Base-by-base conservation (phyloP, 148 eudicot genomes). In the Arctostaphylos glauca region DNA sequence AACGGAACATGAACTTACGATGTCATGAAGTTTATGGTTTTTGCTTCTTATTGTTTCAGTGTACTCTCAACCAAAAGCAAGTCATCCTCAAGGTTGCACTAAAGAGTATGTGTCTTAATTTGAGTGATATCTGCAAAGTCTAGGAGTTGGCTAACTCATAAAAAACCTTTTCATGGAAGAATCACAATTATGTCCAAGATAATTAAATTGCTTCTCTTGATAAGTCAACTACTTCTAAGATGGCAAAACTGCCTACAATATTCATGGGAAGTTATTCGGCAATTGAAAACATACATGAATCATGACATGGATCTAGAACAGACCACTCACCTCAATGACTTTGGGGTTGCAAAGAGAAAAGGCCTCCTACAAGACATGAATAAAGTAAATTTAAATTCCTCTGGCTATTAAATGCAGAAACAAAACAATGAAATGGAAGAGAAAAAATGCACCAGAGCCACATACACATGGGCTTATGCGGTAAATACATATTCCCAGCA, bases 331-430 rank as follows among this genome's bases (percentile, higher is more conserved):
- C 93, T 95, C 93, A 86, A 91, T 87, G 78, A 89, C 83, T 72
- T 93, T 90, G 44, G 92, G 81, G 70, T 93, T 86, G 76, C 97
- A 94, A 52, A 96, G 90, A 67, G 98, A 91, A 80, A 96, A 96
- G 53, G 98, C 97, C 85, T 96, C 97, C 98, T 93, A 84, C 83
- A 87, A 87, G 72, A 81, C 77, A 84, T 56, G 74, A 74, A 86
- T 25, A 68, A 48, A 80, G 60, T 15, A 56, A 38, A 82, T 23
- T 50, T 50, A 19, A 50, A 21, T 83, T 49, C 73, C 23, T 19
- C 47, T 14, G 49, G 48, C 43, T 23, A 41, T 62, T 64, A 59
- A 9, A 44, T 6, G 13, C 5, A 3, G 16, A 41, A 80, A 25
- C 75, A 18, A 66, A 52, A 31, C 15, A 23, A 77, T 43, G 1